Evolutionary conservation across 805 yeast species (phyloP), one percentile per base, ranked within the genome.

Genomic region (Schwanniomyces occidentalis): DNA sequence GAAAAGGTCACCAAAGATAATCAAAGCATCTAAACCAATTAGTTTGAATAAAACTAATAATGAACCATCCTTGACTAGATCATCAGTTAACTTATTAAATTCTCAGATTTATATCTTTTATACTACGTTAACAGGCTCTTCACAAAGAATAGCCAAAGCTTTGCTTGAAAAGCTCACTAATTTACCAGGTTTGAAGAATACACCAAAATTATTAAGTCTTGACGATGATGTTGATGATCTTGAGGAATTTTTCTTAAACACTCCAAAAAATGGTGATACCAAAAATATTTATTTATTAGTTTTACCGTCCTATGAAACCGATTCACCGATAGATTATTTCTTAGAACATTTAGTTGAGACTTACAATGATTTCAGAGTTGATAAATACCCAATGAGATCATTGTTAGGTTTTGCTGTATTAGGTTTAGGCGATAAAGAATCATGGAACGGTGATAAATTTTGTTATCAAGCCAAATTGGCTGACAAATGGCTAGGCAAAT

Each of bases 291-390:
- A 87, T 50, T 54, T 90, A 23, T 45, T 89, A 39, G 86, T 89
- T 10, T 66, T 89, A 20, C 97, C 97, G 2, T 87, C 96, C 0
- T 89, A 89, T 54, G 96, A 88, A 45, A 85, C 90, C 0, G 97
- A 89, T 56, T 85, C 95, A 1, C 96, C 97, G 9, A 71, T 90
- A 20, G 97, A 89, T 58, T 90, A 79, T 53, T 87, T 88, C 57
- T 64, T 89, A 37, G 95, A 86, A 49, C 80, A 85, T 27, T 66
- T 89, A 45, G 72, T 77, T 43, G 96, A 89, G 36, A 87, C 95
- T 2, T 77, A 77, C 41, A 82, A 82, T 42, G 97, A 89, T 57
- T 87, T 87, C 64, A 72, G 96, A 46, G 76, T 89, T 21, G 95
- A 88, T 52, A 85, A 85, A 42, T 80, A 77, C 45, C 96, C 96